Percentiles rank a stretch among this genome's conserved stretches.
Conservation (phyloP, 257 asterid species). For the Solanum chaucha region DNA sequence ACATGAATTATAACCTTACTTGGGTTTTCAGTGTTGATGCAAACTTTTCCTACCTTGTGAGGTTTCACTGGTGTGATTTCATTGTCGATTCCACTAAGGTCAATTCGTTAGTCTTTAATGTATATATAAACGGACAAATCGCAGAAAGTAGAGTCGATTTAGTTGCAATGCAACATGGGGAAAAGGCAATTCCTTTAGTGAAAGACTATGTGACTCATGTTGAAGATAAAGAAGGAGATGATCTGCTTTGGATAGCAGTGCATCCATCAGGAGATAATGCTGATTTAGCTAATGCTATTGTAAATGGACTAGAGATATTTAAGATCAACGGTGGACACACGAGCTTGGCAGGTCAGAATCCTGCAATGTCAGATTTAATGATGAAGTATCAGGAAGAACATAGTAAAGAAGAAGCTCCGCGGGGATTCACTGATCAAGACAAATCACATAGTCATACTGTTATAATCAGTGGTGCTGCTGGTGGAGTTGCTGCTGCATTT, state of each 20-base stretch:
- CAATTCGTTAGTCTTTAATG: constrained; percentile 55
- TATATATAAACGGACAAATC: constrained; percentile 53
- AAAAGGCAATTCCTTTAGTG: constrained; percentile 26
- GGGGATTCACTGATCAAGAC: constrained; percentile 2
- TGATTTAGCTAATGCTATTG: constrained; percentile 39
- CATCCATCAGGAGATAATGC: constrained; percentile 29
- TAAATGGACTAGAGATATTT: constrained; percentile 81
- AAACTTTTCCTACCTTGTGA: constrained; percentile 52
- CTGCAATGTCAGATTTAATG: constrained; percentile 71
- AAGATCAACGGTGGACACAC: constrained; percentile 44
- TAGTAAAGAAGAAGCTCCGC: constrained; percentile 8
- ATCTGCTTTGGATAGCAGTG: constrained; percentile 46
- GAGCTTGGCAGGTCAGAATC: constrained; percentile 79
- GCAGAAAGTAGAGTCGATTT: constrained; percentile 41
- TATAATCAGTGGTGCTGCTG: constrained; percentile 60
- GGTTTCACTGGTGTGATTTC: constrained; percentile 92
- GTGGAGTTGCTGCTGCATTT: constrained; percentile 69
- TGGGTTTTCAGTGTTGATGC: constrained; percentile 75
- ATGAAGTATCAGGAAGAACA: constrained; percentile 25
- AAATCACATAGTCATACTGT: constrained; percentile 7
- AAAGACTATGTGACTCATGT: constrained; percentile 48
- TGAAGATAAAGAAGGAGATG: constrained; percentile 13
- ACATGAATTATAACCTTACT: constrained; percentile 42
- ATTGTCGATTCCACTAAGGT: constrained; percentile 23
- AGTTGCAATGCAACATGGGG: constrained; percentile 7